Evolutionary conservation across 2,329 filamentous ascomycete species (phyloP), one percentile per base, ranked within the genome.

Genomic region (Chaetomiaceae sp.): DNA sequence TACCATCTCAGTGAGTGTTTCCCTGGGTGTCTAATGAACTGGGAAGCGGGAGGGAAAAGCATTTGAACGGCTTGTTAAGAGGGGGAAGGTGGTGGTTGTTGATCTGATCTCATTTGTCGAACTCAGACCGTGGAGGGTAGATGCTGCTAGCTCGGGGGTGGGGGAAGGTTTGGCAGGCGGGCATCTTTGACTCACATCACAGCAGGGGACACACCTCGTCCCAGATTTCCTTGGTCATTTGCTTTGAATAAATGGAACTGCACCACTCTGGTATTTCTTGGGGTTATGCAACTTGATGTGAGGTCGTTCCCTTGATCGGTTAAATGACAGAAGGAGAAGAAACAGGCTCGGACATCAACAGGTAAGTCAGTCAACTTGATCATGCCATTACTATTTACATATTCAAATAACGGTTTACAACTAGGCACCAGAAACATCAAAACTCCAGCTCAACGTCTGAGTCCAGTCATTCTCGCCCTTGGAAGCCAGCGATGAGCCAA

Each of bases 141-240:
- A 34, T 20, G 39, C 12, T 36, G 31, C 20, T 42, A 17, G 2
- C 23, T 29, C n/a, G n/a, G 47, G 15, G 15, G 17, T 23, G 36
- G 15, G 6, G 22, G 25, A 6, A 9, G 25, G 25, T 27, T 5
- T 27, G 9, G 27, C n/a, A 9, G 9, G 27, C 8, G 3, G 27
- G 27, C 14, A 40, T 27, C 9, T 6, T 25, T 20, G 12, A 27
- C 22, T 22, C 29, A 20, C 33, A 49, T 14, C 37, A 54, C 20
- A 22, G 6, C 12, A 19, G 19, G 43, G 42, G 38, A 52, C 44
- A 34, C 49, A 51, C 37, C 23, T 36, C 11, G 33, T 55, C 42
- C 40, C 44, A 29, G 27, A 40, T 54, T 49, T 46, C 33, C 42
- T 50, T 47, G 42, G 51, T 46, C 45, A n/a, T 34, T 34, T 7